Evolutionary conservation across 345 rosid genomes (phyloP).

Genomic region (Clausena lansium): DNA sequence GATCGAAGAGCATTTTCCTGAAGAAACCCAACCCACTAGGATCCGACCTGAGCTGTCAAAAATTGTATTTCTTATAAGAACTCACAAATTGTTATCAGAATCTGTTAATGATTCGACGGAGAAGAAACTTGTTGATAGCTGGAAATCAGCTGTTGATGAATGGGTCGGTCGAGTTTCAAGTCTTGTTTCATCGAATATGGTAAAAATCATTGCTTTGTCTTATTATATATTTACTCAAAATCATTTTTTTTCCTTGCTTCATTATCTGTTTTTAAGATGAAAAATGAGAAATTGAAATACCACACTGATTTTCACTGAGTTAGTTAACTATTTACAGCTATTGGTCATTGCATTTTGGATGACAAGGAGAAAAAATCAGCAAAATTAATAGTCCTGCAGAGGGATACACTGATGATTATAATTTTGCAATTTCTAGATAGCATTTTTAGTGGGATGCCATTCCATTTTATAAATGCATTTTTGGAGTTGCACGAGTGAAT

Average conservation of each 20-base stretch:
- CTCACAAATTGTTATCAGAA: constrained; percentile 59
- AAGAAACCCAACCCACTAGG: constrained; percentile 48
- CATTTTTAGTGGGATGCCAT: not conserved
- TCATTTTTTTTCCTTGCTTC: not conserved
- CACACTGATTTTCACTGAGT: not conserved
- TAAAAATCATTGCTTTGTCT: constrained; percentile 20
- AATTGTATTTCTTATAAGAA: constrained; percentile 41
- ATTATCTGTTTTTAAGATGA: not conserved
- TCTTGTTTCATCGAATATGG: constrained; percentile 52
- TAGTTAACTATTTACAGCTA: not conserved
- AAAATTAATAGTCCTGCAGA: not conserved
- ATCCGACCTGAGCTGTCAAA: constrained; percentile 40
- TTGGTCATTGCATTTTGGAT: not conserved
- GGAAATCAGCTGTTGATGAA: constrained; percentile 69
- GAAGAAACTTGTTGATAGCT: constrained; percentile 34
- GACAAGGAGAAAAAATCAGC: not conserved
- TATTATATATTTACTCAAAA: not conserved
- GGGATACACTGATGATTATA: not conserved
- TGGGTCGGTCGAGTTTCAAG: constrained; percentile 53
- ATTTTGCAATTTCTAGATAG: not conserved
- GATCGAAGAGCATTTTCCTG: constrained; percentile 54
- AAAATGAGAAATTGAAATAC: not conserved
- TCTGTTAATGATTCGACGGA: constrained; percentile 24
- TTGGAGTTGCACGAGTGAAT: not conserved
- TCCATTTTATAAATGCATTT: not conserved